Evolutionary conservation across 176 grass and related monocot genomes (phyloP).

Genomic region (Urochloa ruziziensis): DNA sequence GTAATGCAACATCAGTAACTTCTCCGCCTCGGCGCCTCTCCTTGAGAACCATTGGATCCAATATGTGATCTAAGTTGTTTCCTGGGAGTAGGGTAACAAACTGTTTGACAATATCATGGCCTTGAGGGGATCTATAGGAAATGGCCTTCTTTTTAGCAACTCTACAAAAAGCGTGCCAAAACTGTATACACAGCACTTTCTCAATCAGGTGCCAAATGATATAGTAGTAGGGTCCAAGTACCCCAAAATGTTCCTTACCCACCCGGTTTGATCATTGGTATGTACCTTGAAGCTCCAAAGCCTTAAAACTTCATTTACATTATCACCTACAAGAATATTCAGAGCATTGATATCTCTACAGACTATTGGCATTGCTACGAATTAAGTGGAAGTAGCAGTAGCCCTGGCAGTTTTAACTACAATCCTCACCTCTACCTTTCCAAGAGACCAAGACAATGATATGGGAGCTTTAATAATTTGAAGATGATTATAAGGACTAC

Average conservation of each 20-base stretch:
- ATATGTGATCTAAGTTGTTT: neutral
- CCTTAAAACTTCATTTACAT: slow-evolving; percentile 33
- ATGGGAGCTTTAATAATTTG: neutral
- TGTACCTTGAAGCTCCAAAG: slow-evolving; percentile 42
- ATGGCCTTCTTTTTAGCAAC: too few relatives aligned
- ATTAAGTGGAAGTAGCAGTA: slow-evolving; percentile 27
- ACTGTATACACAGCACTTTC: slow-evolving; percentile 45
- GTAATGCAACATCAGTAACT: neutral
- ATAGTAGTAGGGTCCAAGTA: slow-evolving; percentile 40
- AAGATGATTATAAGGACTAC: slow-evolving; percentile 27
- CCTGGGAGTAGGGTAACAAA: neutral
- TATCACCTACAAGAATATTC: slow-evolving; percentile 45
- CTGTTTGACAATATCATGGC: too few relatives aligned
- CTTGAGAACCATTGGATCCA: neutral
- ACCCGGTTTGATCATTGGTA: slow-evolving; percentile 23
- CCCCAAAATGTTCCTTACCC: slow-evolving; percentile 35
- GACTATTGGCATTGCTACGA: neutral
- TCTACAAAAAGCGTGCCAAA: slow-evolving; percentile 36
- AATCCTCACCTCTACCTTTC: slow-evolving; percentile 31
- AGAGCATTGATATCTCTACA: slow-evolving; percentile 32
- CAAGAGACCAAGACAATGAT: slow-evolving; percentile 27
- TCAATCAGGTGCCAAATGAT: slow-evolving; percentile 25
- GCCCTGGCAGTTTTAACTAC: slow-evolving; percentile 30
- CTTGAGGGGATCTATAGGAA: too few relatives aligned
- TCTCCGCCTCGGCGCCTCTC: neutral